phyloP scores from a whole-genome alignment of 768 basidiomycete genomes.

The Boletus coccyginus region DNA sequence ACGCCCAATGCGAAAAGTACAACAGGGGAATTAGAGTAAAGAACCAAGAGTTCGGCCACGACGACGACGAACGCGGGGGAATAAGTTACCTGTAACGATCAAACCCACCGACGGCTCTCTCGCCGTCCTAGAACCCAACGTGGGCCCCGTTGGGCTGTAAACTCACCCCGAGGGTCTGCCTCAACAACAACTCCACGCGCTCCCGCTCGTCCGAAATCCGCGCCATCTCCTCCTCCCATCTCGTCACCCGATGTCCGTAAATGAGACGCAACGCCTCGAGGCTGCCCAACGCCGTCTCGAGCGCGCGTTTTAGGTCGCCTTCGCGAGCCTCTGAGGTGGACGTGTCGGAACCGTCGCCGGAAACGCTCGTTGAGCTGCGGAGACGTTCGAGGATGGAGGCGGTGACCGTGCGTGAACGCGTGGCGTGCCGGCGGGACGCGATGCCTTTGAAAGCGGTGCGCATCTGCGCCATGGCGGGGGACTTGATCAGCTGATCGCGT shows the following conservation, averaged over 20 bases:
- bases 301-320: conserved; percentile 62
- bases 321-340: conserved; percentile 49
- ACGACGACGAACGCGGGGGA: not conserved
- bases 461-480: conserved; percentile 49
- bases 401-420: conserved; percentile 42
- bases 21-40: not conserved
- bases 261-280: conserved; percentile 59
- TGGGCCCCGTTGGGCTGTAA: conserved; percentile 22
- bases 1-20: not conserved
- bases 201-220: conserved; percentile 65
- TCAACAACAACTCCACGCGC: conserved; percentile 59
- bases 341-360: conserved; percentile 55
- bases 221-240: conserved; percentile 71
- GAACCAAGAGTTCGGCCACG: not conserved
- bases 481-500: conserved; percentile 48
- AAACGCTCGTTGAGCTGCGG: conserved; percentile 37
- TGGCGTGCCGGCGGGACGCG: conserved; percentile 51
- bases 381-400: conserved; percentile 48
- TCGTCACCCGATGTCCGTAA: conserved; percentile 64
- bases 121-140: not conserved
- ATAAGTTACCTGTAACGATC: too few relatives aligned
- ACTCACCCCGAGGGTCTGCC: conserved; percentile 57
- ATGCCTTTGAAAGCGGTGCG: conserved; percentile 59
- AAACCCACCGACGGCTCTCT: not conserved
- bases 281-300: conserved; percentile 67